Base-by-base conservation (phyloP, 768 basidiomycete genomes). In the Lactarius psammicola region DNA sequence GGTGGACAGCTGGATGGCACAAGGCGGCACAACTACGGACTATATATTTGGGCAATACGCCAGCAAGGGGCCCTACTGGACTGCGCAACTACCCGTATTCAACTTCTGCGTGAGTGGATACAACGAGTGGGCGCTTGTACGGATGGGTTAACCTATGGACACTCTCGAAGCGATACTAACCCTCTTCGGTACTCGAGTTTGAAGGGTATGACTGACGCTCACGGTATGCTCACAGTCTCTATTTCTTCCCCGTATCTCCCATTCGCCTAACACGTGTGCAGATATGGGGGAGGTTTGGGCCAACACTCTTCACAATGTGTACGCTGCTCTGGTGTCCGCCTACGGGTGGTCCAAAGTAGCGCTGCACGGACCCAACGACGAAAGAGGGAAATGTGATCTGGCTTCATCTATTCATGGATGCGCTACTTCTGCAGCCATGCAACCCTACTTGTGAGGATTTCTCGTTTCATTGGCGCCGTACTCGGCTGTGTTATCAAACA, bases 21-120 rank as follows among this genome's bases (percentile, higher is more conserved):
- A 76, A n/a, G 77, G 78, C 23, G 71, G 74, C 23, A 72, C 75
- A 0, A 75, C 82, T 4, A 56, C 62, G 11, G 74, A 77, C 72
- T 77, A 69, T 65, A 71, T 76, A 46, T 74, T 80, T 71, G 87
- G 85, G 18, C 77, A 78, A 59, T 87, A 84, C 73, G 87, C 86
- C 28, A 80, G 76, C 68, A 80, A 85, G 72, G n/a, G 74, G 78
- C 66, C 62, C 79, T 6, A 71, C 73, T 9, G 87, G 87, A 53
- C 84, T 88, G 70, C 80, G 87, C 23, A 74, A 78, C 54, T 80
- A 82, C 73, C 83, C 82, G 9, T 88, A 88, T 76, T 85, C 85
- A 6, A 83, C 82, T 62, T 78, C 79, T 75, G 76, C 68, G 70
- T 80, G 80, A 74, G 73, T 73, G 74, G 76, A 31, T 13, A 42